Base-by-base conservation (phyloP, 495 filamentous ascomycete genomes). In the Mytilinidion resinicola region DNA sequence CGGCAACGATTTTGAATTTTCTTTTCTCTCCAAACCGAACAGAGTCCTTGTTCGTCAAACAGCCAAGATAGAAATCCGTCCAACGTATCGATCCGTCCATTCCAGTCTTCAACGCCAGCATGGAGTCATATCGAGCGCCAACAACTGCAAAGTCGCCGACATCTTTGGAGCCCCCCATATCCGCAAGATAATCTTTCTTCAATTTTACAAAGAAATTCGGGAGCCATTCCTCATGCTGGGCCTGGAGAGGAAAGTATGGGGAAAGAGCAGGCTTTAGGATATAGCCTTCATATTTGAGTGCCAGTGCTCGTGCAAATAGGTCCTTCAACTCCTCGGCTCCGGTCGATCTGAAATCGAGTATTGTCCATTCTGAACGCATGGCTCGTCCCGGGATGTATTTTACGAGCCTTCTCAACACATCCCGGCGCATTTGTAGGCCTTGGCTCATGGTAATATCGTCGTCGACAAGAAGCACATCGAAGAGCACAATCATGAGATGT, bases 181-280 rank as follows among this genome's bases (percentile, higher is more conserved):
- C 81, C 17, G 75, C 76, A n/a, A 96, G 86, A 58, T 95, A 96
- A 62, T 95, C 90, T 61, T 91, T 95, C 69, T 96, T 96, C 30
- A 96, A 67, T 71, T 95, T 96, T 65, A 95, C 87, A 71, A 83
- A 86, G 21, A 43, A 60, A 12, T 53, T 56, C 9, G 62, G 53
- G 9, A 56, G 42, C 11, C 56, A 20, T 14, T 53, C 14, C 15
- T 37, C 42, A 9, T n/a, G 25, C 78, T 77, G 51, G 76, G 77
- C 36, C 61, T 73, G 36, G 70, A 77, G 43, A 48, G 70, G 60
- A 51, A 95, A 86, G 63, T 95, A 96, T 0, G 89, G 82, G 20
- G 86, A 82, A 53, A 90, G 85, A n/a, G 74, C 77, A 34, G 84
- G 84, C 69, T 96, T 95, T 48, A 96, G 68, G 1, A 95, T 81